A percentile compares a stretch with the other conserved stretches of the same genome.
phyloP scores from a whole-genome alignment of 1,139 yeast genomes.

The Candida frijolesensis region DNA sequence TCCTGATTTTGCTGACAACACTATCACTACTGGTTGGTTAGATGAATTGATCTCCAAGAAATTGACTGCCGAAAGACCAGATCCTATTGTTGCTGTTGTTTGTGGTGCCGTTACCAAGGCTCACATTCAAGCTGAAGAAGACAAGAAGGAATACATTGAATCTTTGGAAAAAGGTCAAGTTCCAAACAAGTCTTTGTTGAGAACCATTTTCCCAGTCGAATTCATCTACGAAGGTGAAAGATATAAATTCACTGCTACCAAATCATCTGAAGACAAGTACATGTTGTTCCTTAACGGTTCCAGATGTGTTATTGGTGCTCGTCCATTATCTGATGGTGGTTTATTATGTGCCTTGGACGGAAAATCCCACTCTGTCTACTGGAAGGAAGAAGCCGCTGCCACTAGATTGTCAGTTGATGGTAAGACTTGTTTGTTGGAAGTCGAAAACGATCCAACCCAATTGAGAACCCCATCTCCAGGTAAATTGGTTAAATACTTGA shows the following conservation, averaged over 20 bases:
- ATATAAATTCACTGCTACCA: constrained; percentile 93
- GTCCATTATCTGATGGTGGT: constrained; percentile 92
- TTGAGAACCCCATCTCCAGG: constrained; percentile 99
- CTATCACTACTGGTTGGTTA: constrained; percentile 98
- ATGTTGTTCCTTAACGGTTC: constrained; percentile 93
- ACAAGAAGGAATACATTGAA: constrained; percentile 64
- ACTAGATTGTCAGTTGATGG: constrained; percentile 96
- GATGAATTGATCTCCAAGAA: constrained; percentile 92
- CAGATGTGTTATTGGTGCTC: constrained; percentile 82
- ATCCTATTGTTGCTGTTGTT: constrained; percentile 82
- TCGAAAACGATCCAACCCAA: constrained; percentile 97
- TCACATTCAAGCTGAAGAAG: constrained; percentile 74
- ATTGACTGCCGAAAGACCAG: constrained; percentile 96
- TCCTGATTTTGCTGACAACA: constrained; percentile 93
- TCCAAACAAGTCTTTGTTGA: constrained; percentile 75
- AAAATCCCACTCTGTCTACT: constrained; percentile 90
- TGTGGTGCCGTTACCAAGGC: constrained; percentile 98
- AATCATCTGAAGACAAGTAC: constrained; percentile 81
- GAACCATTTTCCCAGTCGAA: constrained; percentile 88
- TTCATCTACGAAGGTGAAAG: constrained; percentile 93
- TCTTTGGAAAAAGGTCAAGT: constrained; percentile 95
- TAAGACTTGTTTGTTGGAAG: constrained; percentile 90
- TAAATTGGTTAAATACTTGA: constrained; percentile 88
- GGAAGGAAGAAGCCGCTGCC: constrained; percentile 97
- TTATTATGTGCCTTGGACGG: constrained; percentile 86